Conservation (phyloP, 192 early-diverging fungal genomes). For the Coemansia sp. region DNA sequence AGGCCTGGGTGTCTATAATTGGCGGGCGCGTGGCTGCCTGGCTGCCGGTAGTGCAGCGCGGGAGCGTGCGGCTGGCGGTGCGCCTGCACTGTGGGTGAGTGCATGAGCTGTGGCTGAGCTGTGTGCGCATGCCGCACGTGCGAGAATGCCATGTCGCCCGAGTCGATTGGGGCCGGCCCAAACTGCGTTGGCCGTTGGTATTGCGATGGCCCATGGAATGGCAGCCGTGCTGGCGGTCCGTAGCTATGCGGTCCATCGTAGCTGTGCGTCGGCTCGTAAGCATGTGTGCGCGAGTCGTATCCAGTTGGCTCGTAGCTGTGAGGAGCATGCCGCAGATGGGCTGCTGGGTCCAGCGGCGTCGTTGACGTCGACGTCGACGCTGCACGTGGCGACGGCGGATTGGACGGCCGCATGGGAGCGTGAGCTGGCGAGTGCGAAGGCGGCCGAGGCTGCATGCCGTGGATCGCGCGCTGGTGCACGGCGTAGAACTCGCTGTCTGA, state of each 20-base stretch:
- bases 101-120: conserved; percentile 25
- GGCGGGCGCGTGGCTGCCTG: conserved; percentile 4
- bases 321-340: neutral
- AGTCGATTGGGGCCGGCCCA: conserved; percentile 3
- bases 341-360: conserved; percentile 17
- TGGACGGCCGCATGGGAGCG: conserved; percentile 12
- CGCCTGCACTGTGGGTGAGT: conserved; percentile 10
- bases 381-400: conserved; percentile 18
- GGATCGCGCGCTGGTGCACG: conserved; percentile 14
- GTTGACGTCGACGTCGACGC: conserved; percentile 22
- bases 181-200: neutral
- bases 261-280: neutral
- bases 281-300: neutral
- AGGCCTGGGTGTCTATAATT: conserved; percentile 9
- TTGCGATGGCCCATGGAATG: neutral
- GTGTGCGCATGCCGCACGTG: conserved; percentile 2
- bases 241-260: neutral
- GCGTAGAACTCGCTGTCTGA: conserved; percentile 15
- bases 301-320: neutral
- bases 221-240: neutral
- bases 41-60: conserved; percentile 5
- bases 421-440: conserved; percentile 5
- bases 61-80: conserved; percentile 12
- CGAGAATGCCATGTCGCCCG: conserved; percentile 2
- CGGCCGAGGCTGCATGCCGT: neutral